Evolutionary conservation across 208 protist genomes (phyloP), one percentile per base, ranked within the genome.

Genomic region (Leishmania tarentolae): DNA sequence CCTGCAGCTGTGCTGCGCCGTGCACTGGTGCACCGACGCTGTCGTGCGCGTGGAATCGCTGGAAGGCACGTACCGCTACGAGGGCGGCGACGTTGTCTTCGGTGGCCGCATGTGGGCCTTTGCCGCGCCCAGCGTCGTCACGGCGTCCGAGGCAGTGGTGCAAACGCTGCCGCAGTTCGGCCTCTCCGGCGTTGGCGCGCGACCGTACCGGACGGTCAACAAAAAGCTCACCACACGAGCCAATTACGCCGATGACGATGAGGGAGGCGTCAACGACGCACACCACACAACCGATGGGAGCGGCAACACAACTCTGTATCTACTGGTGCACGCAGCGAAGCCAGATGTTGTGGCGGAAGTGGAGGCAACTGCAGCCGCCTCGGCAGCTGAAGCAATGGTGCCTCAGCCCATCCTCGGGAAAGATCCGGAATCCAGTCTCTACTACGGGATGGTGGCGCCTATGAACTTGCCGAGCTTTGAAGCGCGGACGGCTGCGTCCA

Each of bases 21-120:
- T 95, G 47, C 90, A 97, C 87, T 97, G 92, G 91, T 97, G 93
- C 78, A 90, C 76, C 40, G 87, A 95, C 77, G 93, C 89, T 21
- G 87, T 69, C 35, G 90, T 97, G 21, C 82, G 79, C 31, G 57
- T 83, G 28, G 89, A 94, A 24, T 80, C 72, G 1, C 28, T 85
- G 35, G 79, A 76, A 7, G 83, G 66, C 57, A 73, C 83, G 68
- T 85, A 83, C 82, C 88, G 82, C 76, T 96, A 95, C 76, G 90
- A 92, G 47, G 93, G 93, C 42, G 81, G 86, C 40, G 93, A 96
- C 76, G 78, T 96, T 42, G 80, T 90, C 47, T 93, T 90, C 74
- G 84, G 87, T 69, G 86, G 77, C 63, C 90, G 90, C 66, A 91
- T 96, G 88, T 95, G 91, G 88, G 76, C 88, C 56, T 94, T 96